phyloP scores from a whole-genome alignment of 2,329 filamentous ascomycete genomes.

The Chaetomiaceae sp. region DNA sequence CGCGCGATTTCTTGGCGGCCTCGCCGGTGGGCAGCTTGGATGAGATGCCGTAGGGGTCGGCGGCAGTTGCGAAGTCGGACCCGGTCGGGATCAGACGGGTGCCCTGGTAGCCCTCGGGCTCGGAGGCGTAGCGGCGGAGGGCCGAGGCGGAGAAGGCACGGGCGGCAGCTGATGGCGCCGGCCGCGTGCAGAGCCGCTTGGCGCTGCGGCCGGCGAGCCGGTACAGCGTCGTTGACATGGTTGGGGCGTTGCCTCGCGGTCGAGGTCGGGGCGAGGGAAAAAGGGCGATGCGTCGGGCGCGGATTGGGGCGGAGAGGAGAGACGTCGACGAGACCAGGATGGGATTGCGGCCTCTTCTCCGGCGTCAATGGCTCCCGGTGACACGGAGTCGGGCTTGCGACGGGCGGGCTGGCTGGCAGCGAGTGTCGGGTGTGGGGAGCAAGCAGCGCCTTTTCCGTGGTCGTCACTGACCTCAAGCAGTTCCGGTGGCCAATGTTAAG shows the following conservation, averaged over 20 bases:
- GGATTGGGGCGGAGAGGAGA: constrained; percentile 25
- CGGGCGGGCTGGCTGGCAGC: not conserved
- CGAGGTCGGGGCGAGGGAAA: constrained; percentile 8
- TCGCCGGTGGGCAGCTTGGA: not conserved
- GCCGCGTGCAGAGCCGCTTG: constrained; percentile 52
- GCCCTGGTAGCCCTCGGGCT: constrained; percentile 45
- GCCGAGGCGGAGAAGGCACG: constrained; percentile 62
- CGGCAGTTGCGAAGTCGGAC: constrained; percentile 51
- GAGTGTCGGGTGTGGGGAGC: constrained; percentile 14
- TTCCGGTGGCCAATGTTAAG: constrained; percentile 12
- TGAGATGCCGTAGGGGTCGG: constrained; percentile 42
- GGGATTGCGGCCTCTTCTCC: constrained; percentile 26
- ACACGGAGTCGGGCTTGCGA: too few relatives aligned
- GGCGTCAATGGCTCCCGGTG: constrained; percentile 28
- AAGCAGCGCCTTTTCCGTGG: constrained; percentile 6
- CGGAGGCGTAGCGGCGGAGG: constrained; percentile 59
- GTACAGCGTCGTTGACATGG: constrained; percentile 64
- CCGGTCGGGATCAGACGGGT: constrained; percentile 62
- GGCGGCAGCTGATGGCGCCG: constrained; percentile 16
- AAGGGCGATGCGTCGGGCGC: constrained; percentile 10
- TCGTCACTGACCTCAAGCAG: constrained; percentile 16
- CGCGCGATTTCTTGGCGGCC: constrained; percentile 39
- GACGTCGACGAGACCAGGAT: constrained; percentile 17
- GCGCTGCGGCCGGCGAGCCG: constrained; percentile 66
- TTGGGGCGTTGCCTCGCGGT: too few relatives aligned